Base-by-base conservation (phyloP, 2,329 filamentous ascomycete genomes). In the Aureobasidium sp. region DNA sequence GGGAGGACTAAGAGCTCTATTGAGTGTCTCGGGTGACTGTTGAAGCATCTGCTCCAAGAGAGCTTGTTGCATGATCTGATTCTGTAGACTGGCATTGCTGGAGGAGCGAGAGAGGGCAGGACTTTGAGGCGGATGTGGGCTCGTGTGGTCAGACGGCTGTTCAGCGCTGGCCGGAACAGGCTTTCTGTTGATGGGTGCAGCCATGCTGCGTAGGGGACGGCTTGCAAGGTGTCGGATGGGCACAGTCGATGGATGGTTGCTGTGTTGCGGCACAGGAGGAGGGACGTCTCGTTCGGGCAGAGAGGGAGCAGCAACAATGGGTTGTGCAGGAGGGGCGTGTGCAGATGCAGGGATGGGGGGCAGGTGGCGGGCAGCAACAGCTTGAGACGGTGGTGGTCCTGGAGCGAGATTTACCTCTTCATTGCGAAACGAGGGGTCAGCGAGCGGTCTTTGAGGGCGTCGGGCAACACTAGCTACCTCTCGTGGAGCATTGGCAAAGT, bases 391-490 rank as follows among this genome's bases (percentile, higher is more conserved):
- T 62, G 21, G 61, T 58, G 44, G 58, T 59, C 37, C 59, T 56
- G 44, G 59, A 37, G 40, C 16, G 25, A 53, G 56, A 47, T 40
- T 55, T 52, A 57, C 41, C 44, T 56, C 77, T 77, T 80, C 74
- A 72, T 70, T 76, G 70, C 75, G 75, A 62, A 72, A 70, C 66
- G 71, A 70, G 63, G 72, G 64, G 71, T 82, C 79, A 77, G 78
- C 73, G 75, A 71, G 72, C 62, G 71, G 74, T 65, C 74, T 47
- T 35, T 49, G 41, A 25, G 51, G 48, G 25, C 29, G 10, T 38
- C 52, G 64, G 64, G 72, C 65, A 65, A 74, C 50, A 44, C 56
- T 73, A 65, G 68, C 70, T 68, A 71, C 74, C 54, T 56, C 55
- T 54, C 48, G 49, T 37, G 55, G 37, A 54, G 50, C 50, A 39